phyloP scores from a whole-genome alignment of 1,284 basidiomycete genomes.

The Marasmius tenuissimus region DNA sequence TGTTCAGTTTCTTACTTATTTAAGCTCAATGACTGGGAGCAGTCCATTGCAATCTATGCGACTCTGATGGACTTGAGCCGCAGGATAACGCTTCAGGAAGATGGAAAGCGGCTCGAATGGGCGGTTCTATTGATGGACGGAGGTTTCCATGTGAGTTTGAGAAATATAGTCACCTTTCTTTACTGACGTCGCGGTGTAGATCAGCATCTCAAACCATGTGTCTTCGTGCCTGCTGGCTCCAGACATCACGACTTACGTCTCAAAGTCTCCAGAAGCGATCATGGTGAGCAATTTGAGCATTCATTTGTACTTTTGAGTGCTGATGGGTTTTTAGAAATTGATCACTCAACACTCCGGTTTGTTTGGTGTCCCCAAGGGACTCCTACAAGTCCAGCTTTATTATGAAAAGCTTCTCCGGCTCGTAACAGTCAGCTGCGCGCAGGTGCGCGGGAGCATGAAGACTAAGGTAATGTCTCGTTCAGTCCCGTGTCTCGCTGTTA shows the following conservation, averaged over 20 bases:
- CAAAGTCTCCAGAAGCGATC: neutral
- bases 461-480: neutral
- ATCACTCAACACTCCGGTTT: neutral
- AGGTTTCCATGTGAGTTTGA: too few species aligned
- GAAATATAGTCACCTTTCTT: too few species aligned
- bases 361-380: neutral
- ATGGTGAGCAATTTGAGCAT: neutral
- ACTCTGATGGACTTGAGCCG: too few species aligned
- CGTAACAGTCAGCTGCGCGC: neutral
- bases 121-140: too few species aligned
- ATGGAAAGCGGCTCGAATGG: too few species aligned
- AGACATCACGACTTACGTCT: neutral
- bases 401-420: neutral
- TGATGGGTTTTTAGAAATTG: neutral
- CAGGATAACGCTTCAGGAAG: too few species aligned
- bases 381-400: neutral
- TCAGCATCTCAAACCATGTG: neutral
- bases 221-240: neutral
- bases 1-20: too few species aligned
- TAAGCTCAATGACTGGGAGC: too few species aligned
- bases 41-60: too few species aligned
- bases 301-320: neutral
- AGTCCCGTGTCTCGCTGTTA: neutral
- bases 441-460: neutral
- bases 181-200: neutral